Conservation (phyloP, 2,329 filamentous ascomycete species). For the Metarhizium guizhouense region DNA sequence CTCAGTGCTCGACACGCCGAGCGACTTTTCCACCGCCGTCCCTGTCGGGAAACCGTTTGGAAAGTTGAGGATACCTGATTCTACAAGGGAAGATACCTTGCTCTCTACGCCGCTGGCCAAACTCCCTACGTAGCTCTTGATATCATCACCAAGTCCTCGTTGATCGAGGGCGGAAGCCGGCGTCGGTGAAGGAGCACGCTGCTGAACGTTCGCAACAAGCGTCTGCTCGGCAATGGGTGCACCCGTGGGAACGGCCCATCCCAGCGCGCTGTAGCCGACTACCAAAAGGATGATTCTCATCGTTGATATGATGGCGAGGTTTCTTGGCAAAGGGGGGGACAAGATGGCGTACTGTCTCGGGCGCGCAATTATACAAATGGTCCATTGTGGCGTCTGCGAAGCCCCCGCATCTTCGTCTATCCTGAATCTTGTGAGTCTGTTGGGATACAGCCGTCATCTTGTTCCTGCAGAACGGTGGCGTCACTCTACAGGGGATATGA, state of each 20-base stretch:
- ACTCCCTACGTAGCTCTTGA: conserved; percentile 42
- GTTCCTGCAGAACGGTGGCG: conserved; percentile 5
- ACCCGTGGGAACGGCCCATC: not conserved
- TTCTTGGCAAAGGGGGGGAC: not conserved
- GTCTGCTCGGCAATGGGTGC: not conserved
- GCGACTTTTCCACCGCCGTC: conserved; percentile 47
- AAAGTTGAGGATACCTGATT: conserved; percentile 57
- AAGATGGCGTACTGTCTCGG: too few relatives aligned
- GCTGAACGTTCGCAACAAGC: conserved; percentile 2
- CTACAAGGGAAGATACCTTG: conserved; percentile 49
- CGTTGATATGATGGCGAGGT: not conserved
- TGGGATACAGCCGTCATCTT: not conserved
- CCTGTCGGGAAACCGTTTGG: conserved; percentile 59
- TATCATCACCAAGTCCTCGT: conserved; percentile 28
- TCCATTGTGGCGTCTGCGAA: too few relatives aligned
- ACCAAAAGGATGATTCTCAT: conserved; percentile 3
- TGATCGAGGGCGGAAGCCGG: conserved; percentile 14
- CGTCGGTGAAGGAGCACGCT: conserved; percentile 16
- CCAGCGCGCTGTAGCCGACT: conserved; percentile 2
- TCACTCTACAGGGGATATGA: not conserved
- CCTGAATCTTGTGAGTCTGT: too few relatives aligned
- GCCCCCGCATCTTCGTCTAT: too few relatives aligned
- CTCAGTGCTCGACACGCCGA: conserved; percentile 50
- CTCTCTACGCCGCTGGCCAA: conserved; percentile 43
- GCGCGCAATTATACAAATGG: too few relatives aligned